A percentile compares a stretch with the other conserved stretches of the same genome.
Evolutionary conservation across 2,329 filamentous ascomycete genomes (phyloP).

Genomic region (Aspergillus pseudoviridinutans): DNA sequence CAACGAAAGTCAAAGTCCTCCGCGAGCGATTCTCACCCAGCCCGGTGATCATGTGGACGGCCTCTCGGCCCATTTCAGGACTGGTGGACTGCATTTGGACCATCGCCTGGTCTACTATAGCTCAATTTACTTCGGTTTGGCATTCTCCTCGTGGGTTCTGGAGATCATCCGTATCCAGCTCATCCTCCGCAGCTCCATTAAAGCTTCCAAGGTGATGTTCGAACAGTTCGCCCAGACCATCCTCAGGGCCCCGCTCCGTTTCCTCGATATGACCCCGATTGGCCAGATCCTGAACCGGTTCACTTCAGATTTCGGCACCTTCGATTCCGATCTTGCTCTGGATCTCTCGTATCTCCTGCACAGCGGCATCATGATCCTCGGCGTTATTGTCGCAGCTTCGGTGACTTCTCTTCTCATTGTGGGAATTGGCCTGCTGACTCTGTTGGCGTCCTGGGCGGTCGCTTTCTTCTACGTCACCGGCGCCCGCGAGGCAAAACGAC

Average conservation of each 20-base stretch:
- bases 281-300: slow-evolving; percentile 74
- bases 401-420: too few relatives aligned
- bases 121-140: too few relatives aligned
- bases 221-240: slow-evolving; percentile 60
- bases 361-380: slow-evolving; percentile 58
- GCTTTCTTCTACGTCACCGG: slow-evolving; percentile 36
- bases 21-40: background rate
- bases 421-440: too few relatives aligned
- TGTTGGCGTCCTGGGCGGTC: too few relatives aligned
- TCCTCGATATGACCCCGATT: slow-evolving; percentile 73
- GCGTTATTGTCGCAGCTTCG: slow-evolving; percentile 60
- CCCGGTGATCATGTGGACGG: too few relatives aligned
- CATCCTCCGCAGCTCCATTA: too few relatives aligned
- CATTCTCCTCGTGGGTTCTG: too few relatives aligned
- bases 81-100: too few relatives aligned
- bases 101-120: too few relatives aligned
- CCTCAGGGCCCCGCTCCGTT: slow-evolving; percentile 66
- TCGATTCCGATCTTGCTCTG: slow-evolving; percentile 63
- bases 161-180: too few relatives aligned
- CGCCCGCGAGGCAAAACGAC: slow-evolving; percentile 67
- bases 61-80: too few relatives aligned
- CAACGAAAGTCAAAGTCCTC: background rate
- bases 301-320: slow-evolving; percentile 68
- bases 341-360: slow-evolving; percentile 59
- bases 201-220: slow-evolving; percentile 41